Percentiles rank a stretch among this genome's conserved stretches.
These are phyloP conservation scores for Fragilaria radians DNA, from an alignment of 108 stramenopile genomes.

Conservation along the genomic window DNA sequence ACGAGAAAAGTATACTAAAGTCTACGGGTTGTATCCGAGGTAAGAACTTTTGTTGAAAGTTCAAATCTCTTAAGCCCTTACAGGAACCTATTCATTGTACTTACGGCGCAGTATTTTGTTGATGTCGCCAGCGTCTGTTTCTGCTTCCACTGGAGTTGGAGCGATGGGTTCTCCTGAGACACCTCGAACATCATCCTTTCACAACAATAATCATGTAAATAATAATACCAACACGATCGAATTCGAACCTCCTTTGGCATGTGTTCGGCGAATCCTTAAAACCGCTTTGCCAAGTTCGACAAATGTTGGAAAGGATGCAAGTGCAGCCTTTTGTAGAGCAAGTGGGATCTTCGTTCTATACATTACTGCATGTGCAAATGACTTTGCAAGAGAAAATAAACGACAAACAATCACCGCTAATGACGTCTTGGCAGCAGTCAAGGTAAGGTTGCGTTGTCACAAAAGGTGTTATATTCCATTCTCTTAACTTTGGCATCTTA, in stretches of 20 bases:
- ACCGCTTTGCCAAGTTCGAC: slow-evolving; percentile 63
- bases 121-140: too few relatives aligned
- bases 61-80: too few relatives aligned
- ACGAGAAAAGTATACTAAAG: too few relatives aligned
- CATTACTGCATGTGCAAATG: slow-evolving; percentile 89
- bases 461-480: background rate
- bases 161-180: background rate
- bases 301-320: slow-evolving; percentile 84
- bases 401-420: slow-evolving; percentile 84
- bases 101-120: too few relatives aligned
- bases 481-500: slow-evolving; percentile 4
- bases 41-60: too few relatives aligned
- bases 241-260: slow-evolving; percentile 89
- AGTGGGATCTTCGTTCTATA: slow-evolving; percentile 89
- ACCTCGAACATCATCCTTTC: background rate
- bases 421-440: slow-evolving; percentile 78
- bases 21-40: too few relatives aligned
- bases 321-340: slow-evolving; percentile 76
- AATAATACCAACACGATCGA: slow-evolving; percentile 37
- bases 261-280: slow-evolving; percentile 83
- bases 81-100: too few relatives aligned
- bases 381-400: slow-evolving; percentile 79
- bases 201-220: background rate
- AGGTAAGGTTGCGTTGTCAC: slow-evolving; percentile 26
- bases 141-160: too few relatives aligned